Evolutionary conservation across 495 filamentous ascomycete genomes (phyloP), one percentile per base, ranked within the genome.

Genomic region (Hyaloscypha variabilis): DNA sequence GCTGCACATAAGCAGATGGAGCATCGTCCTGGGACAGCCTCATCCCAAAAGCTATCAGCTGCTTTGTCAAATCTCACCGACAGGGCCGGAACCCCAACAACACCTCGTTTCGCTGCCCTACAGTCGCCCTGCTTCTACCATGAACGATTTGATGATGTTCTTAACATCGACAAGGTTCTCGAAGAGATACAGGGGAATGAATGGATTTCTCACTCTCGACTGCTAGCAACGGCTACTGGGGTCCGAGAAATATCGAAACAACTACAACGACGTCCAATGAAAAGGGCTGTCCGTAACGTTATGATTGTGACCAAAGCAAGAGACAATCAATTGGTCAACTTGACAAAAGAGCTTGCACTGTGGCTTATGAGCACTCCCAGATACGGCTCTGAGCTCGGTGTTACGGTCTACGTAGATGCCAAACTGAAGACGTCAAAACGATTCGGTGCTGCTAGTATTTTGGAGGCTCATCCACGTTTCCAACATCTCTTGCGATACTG

Each of bases 271-370:
- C 83, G 91, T 30, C 93, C 93, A 17, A 91, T 97, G 77, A 92
- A 89, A 74, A 87, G 92, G 57, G 93, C 91, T 1, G 93, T 97
- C 36, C 85, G 84, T 64, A 97, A 89, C 74, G 86, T 99, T 63
- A 96, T 99, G 92, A 93, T 99, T 68, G 86, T 99, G 30, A 99
- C 96, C 63, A 99, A 98, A 77, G 93, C 96, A 26, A 85, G 92
- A 53, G 96, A 99, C 75, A 97, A 97, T 70, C 85, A 88, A 50
- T 80, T 99, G 42, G 92, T 98, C 14, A 81, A 86, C 65, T 79
- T 97, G 71, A 99, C 95, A 1, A 87, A 92, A 53, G 90, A 96
- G 70, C 79, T 99, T 57, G 79, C 93, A 19, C 85, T 89, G 69
- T 99, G 93, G 91, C 80, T 99, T 8, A 81, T 99, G 55, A 86